Evolutionary conservation across 2,329 filamentous ascomycete species (phyloP), one percentile per base, ranked within the genome.

Genomic region (Emericellopsis cladophorae): DNA sequence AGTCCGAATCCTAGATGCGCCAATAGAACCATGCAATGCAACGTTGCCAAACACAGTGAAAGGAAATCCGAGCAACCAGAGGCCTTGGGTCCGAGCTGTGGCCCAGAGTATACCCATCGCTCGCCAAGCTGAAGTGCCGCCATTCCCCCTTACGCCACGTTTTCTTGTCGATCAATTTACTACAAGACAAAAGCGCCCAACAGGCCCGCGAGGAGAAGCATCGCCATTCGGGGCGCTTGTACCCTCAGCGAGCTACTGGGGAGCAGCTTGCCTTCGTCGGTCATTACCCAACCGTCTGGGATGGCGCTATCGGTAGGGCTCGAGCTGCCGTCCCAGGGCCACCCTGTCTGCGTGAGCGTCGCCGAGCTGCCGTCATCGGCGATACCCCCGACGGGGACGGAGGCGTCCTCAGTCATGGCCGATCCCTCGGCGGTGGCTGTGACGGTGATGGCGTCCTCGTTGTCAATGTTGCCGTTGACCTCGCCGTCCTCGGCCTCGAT

Each of bases 281-380:
- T 85, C 62, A 92, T 84, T 45, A 79, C 74, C 86, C 86, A 95
- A 44, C 84, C 86, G 52, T 71, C 76, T 33, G 89, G 87, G 44
- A 94, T 76, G 46, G 67, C 61, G 5, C 71, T 65, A 24, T 65
- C 64, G 11, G 74, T 67, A 12, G 68, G 68, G 6, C 69, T 70
- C 42, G 73, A 63, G 42, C 62, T 63, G 36, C 70, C 67, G 24
- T 78, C 73, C 81, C 81, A 87, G 18, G 82, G 82, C 70, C 75
- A 84, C 38, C 74, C 73, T 8, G 76, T 78, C 48, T 73, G 74
- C 4, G 71, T 76, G 31, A 64, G 61, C 36, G 66, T 70, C 44
- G 67, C 68, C 16, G 67, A 64, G 49, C 62, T 66, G 45, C 64
- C 72, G 44, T 77, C 74, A 41, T 62, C 63, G 48, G 72, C 79